Percentiles rank a stretch among this genome's conserved stretches.
These are phyloP conservation scores for Tuber brumale DNA, from an alignment of 495 filamentous ascomycete species.

Conservation along the genomic window DNA sequence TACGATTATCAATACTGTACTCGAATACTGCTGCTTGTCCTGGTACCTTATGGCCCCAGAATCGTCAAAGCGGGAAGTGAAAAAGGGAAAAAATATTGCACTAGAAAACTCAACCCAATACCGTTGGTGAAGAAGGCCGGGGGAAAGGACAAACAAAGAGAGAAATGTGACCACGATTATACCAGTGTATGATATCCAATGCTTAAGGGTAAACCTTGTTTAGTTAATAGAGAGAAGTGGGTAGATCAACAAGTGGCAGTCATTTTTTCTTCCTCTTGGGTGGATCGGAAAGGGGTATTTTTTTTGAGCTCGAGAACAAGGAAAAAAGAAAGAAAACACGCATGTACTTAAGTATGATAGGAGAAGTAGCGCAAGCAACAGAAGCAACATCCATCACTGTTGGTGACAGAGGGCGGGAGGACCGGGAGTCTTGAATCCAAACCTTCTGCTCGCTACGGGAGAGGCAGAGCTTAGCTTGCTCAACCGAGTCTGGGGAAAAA, in stretches of 20 bases:
- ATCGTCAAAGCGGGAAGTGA: background rate
- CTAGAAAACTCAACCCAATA: background rate
- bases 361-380: background rate
- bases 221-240: background rate
- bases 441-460: background rate
- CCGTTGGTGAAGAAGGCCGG: background rate
- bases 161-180: background rate
- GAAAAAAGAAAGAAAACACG: background rate
- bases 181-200: background rate
- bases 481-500: constrained; percentile 2
- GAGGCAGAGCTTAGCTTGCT: background rate
- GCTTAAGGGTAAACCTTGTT: background rate
- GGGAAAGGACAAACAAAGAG: background rate
- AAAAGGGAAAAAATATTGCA: background rate
- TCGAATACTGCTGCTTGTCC: too few species aligned
- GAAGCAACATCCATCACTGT: background rate
- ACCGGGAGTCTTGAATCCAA: background rate
- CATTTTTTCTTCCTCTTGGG: background rate
- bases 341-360: background rate
- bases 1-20: background rate
- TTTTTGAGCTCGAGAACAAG: background rate
- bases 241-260: background rate
- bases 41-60: background rate
- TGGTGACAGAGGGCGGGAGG: background rate
- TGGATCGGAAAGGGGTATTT: background rate